These are phyloP conservation scores for Buddleja alternifolia DNA, from an alignment of 257 asterid species.

Conservation along the genomic window DNA sequence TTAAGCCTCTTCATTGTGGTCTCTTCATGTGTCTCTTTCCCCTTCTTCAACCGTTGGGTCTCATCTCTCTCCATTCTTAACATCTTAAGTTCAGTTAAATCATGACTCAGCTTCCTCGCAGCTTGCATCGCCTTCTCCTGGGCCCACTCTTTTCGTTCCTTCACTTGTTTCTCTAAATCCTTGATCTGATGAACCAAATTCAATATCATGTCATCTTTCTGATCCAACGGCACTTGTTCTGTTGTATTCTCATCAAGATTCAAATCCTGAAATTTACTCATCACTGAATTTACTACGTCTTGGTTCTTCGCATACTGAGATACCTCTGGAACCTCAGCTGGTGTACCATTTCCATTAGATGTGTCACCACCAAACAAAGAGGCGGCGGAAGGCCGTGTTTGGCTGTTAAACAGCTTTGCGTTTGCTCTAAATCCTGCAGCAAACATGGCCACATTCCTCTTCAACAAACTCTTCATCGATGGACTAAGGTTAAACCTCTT, in stretches of 20 bases:
- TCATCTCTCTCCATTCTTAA: constrained; percentile 95
- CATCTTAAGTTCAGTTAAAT: constrained; percentile 82
- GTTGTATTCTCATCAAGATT: constrained; percentile 78
- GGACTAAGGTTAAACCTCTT: constrained; percentile 91
- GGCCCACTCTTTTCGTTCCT: constrained; percentile 95
- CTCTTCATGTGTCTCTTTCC: constrained; percentile 70
- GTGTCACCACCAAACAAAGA: constrained; percentile 54
- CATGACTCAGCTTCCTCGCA: constrained; percentile 86
- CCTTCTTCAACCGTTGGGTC: constrained; percentile 69
- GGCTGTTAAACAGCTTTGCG: constrained; percentile 56
- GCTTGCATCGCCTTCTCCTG: constrained; percentile 98
- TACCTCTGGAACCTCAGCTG: too few species aligned
- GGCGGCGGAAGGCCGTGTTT: constrained; percentile 59
- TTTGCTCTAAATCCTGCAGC: constrained; percentile 93
- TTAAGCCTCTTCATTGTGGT: constrained; percentile 67
- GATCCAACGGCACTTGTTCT: constrained; percentile 51
- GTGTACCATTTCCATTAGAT: background rate
- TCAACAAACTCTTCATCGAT: constrained; percentile 81
- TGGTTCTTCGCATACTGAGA: constrained; percentile 49
- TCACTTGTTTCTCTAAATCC: constrained; percentile 83
- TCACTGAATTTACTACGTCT: constrained; percentile 75
- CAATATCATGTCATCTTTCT: constrained; percentile 80
- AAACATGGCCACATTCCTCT: constrained; percentile 87
- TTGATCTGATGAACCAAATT: constrained; percentile 76
- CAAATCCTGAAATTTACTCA: constrained; percentile 80